A percentile compares a stretch with the other conserved stretches of the same genome.
Conservation (phyloP, 2,329 filamentous ascomycete species). For the Westerdykella aurantiaca region DNA sequence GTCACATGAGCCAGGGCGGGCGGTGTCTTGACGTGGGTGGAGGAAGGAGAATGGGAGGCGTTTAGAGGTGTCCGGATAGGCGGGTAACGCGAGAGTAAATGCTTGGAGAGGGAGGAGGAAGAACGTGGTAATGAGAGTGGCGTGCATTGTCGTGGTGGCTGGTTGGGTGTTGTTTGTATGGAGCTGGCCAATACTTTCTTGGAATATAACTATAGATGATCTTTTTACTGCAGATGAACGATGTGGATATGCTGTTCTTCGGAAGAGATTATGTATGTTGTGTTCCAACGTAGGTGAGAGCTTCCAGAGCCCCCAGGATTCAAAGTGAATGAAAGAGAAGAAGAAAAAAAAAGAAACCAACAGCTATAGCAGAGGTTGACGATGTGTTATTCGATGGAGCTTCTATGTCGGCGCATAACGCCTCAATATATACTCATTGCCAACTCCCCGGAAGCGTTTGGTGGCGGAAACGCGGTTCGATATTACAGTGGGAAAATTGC, state of each 20-base stretch:
- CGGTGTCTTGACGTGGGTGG: slow-evolving; percentile 12
- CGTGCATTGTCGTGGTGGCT: slow-evolving; percentile 17
- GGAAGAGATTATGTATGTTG: slow-evolving; percentile 2
- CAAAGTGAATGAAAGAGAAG: slow-evolving; percentile 19
- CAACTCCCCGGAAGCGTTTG: not conserved
- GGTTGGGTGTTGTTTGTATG: slow-evolving; percentile 1
- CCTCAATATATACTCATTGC: slow-evolving; percentile 13
- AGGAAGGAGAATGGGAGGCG: slow-evolving; percentile 6
- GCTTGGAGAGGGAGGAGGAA: slow-evolving; percentile 13
- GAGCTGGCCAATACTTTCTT: not conserved
- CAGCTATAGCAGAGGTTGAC: slow-evolving; percentile 4
- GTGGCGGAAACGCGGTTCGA: slow-evolving; percentile 4
- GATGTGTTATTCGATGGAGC: slow-evolving; percentile 6
- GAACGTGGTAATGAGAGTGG: slow-evolving; percentile 14
- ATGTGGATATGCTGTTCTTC: not conserved
- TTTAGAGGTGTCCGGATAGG: slow-evolving; percentile 5
- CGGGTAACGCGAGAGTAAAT: slow-evolving; percentile 18
- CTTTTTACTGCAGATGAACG: not conserved
- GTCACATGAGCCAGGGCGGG: slow-evolving; percentile 16
- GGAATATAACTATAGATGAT: not conserved
- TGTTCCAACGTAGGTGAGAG: slow-evolving; percentile 14
- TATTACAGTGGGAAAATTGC: slow-evolving; percentile 5
- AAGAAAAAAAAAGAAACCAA: slow-evolving; percentile 6
- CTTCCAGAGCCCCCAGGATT: slow-evolving; percentile 30
- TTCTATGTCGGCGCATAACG: not conserved